These are phyloP conservation scores for Suhomyces atakaporum DNA, from an alignment of 1,139 yeast genomes.

Conservation along the genomic window DNA sequence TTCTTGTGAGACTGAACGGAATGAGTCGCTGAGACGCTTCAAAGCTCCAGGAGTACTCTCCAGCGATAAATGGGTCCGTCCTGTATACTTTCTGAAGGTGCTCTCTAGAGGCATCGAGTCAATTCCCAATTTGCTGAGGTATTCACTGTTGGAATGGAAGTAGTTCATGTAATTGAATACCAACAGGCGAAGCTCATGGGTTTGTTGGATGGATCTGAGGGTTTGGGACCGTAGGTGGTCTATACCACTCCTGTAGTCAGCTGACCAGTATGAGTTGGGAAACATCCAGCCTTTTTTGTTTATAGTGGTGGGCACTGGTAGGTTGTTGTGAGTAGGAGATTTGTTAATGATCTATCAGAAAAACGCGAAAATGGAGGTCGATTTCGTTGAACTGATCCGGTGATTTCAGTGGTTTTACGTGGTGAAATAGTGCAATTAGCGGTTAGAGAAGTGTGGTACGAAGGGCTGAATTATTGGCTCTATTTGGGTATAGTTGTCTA, in stretches of 20 bases:
- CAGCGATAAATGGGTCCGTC: background rate
- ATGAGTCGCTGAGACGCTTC: slow-evolving; percentile 17
- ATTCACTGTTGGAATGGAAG: slow-evolving; percentile 40
- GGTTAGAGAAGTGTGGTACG: too few relatives aligned
- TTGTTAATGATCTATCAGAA: too few relatives aligned
- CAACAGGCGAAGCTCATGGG: slow-evolving; percentile 45
- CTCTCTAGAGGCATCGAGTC: slow-evolving; percentile 28
- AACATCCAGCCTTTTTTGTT: slow-evolving; percentile 15
- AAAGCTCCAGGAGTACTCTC: slow-evolving; percentile 10
- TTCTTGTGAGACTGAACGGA: slow-evolving; percentile 12
- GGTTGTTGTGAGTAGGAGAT: background rate
- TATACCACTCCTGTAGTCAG: slow-evolving; percentile 45
- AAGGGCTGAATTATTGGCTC: too few relatives aligned
- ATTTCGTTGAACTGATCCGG: too few relatives aligned
- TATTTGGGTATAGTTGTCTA: too few relatives aligned
- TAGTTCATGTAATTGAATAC: slow-evolving; percentile 43
- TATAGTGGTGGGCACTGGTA: background rate
- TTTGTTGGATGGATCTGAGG: slow-evolving; percentile 36
- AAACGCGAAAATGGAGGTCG: too few relatives aligned
- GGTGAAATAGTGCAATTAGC: too few relatives aligned
- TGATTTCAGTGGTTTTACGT: too few relatives aligned
- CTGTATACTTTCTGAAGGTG: slow-evolving; percentile 20
- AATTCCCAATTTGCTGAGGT: slow-evolving; percentile 29
- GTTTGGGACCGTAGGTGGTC: slow-evolving; percentile 34
- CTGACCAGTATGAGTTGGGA: slow-evolving; percentile 44